A percentile compares a stretch with the other conserved stretches of the same genome.
Conservation (phyloP, 2,329 filamentous ascomycete genomes). For the Sarocladiaceae sp. region DNA sequence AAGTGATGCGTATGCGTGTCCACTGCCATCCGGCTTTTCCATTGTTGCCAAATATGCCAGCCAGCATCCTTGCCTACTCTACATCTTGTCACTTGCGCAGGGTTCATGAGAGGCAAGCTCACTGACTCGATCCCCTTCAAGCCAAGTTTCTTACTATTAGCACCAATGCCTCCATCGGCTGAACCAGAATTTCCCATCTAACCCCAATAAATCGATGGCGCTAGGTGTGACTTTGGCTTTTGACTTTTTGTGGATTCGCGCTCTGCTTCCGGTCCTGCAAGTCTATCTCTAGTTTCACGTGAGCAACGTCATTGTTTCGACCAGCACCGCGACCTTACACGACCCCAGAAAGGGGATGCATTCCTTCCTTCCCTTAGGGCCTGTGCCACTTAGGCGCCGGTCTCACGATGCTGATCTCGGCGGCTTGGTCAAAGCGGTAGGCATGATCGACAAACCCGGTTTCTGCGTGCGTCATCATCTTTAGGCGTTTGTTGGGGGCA, state of each 20-base stretch:
- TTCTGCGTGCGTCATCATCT: neutral
- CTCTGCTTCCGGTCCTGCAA: neutral
- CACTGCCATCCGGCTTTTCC: too few species aligned
- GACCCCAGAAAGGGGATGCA: neutral
- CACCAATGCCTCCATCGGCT: neutral
- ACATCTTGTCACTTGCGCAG: too few species aligned
- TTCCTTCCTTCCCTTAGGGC: neutral
- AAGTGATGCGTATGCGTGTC: too few species aligned
- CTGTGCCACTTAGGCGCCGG: neutral
- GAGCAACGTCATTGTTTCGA: neutral
- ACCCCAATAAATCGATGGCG: too few species aligned
- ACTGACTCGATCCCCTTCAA: neutral
- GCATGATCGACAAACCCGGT: neutral
- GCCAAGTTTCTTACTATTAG: too few species aligned
- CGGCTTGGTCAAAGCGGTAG: neutral
- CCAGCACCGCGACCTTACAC: neutral
- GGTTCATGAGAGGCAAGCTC: too few species aligned
- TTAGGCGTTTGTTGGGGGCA: neutral
- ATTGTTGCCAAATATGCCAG: too few species aligned
- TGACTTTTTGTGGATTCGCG: neutral
- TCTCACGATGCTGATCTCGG: slow-evolving; percentile 2
- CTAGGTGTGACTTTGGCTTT: neutral
- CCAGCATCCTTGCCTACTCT: neutral
- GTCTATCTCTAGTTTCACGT: neutral
- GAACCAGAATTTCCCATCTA: neutral